Evolutionary conservation across 2,329 filamentous ascomycete genomes (phyloP).

Genomic region (Botrytis byssoidea): DNA sequence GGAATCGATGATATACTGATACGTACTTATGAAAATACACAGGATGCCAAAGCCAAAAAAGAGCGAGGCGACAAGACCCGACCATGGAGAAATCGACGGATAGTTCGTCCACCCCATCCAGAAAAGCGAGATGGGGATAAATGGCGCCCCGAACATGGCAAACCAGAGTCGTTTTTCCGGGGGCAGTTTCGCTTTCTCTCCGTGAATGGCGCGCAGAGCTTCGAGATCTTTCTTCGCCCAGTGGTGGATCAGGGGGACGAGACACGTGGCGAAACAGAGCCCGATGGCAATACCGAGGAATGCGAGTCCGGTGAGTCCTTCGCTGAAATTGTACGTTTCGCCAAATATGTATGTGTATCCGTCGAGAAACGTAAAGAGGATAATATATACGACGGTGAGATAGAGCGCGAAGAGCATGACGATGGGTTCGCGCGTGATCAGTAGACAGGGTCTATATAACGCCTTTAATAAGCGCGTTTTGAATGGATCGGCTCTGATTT

Average conservation of each 20-base stretch:
- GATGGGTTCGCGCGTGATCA: neutral
- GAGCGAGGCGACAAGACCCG: neutral
- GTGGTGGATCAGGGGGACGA: neutral
- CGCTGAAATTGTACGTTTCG: neutral
- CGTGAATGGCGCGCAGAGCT: neutral
- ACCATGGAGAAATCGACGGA: neutral
- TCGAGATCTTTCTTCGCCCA: neutral
- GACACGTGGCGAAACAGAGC: neutral
- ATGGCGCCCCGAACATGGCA: neutral
- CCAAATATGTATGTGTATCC: neutral
- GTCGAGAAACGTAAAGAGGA: neutral
- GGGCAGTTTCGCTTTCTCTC: neutral
- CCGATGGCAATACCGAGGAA: neutral
- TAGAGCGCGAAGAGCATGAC: neutral
- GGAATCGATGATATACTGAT: neutral
- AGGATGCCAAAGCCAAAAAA: neutral
- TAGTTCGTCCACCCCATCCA: neutral
- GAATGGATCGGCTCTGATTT: neutral
- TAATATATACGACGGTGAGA: neutral
- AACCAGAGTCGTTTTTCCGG: neutral
- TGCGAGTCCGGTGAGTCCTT: neutral
- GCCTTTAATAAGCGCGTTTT: neutral
- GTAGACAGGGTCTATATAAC: neutral
- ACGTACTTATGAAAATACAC: neutral
- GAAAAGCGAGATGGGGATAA: neutral